These are phyloP conservation scores for Sordariomycetes sp. DNA, from an alignment of 2,329 filamentous ascomycete genomes.

Conservation along the genomic window DNA sequence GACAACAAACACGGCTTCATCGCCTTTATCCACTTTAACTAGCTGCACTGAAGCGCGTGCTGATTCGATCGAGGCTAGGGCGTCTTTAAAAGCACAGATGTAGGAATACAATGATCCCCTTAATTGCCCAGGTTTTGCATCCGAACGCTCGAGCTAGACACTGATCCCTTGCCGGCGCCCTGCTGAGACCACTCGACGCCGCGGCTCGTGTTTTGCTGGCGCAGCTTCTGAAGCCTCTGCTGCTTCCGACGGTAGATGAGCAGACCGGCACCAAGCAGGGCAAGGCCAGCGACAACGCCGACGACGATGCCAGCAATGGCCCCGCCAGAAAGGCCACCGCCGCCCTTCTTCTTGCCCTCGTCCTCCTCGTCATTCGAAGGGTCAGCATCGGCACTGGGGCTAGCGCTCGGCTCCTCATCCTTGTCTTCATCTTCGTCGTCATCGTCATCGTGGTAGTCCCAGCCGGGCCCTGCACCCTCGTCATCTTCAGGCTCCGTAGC, in stretches of 20 bases:
- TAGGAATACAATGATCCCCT: too few species aligned
- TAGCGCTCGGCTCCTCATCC: constrained; percentile 8
- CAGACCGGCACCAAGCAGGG: constrained; percentile 50
- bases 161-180: constrained; percentile 7
- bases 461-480: constrained; percentile 6
- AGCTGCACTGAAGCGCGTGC: too few species aligned
- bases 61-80: too few species aligned
- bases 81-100: too few species aligned
- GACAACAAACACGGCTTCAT: too few species aligned
- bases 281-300: constrained; percentile 55
- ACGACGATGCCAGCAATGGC: constrained; percentile 69
- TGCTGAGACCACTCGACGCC: constrained; percentile 13
- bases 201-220: constrained; percentile 14
- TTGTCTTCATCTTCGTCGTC: constrained; percentile 6
- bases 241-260: constrained; percentile 35
- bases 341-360: constrained; percentile 11
- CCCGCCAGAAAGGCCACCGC: constrained; percentile 47
- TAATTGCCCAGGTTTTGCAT: constrained; percentile 9
- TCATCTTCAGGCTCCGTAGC: constrained; percentile 20
- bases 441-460: constrained; percentile 5
- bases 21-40: too few species aligned
- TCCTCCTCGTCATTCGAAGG: constrained; percentile 7
- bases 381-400: constrained; percentile 1
- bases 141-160: constrained; percentile 10
- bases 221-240: constrained; percentile 10